Conservation (phyloP, 179 eudicot genomes). For the Nepenthes alata region DNA sequence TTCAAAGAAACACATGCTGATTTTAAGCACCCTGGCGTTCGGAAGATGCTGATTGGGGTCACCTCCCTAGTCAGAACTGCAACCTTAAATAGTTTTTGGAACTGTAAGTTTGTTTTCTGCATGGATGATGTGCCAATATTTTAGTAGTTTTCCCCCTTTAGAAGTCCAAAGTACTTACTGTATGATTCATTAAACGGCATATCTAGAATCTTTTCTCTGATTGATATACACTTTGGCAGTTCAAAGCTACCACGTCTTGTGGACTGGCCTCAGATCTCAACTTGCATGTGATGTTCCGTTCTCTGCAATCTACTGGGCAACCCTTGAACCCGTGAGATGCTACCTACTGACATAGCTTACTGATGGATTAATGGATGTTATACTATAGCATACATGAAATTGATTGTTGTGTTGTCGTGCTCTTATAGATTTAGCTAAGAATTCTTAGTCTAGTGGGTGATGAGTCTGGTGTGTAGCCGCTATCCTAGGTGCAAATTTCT, state of each 20-base stretch:
- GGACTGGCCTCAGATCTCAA: slow-evolving; percentile 96
- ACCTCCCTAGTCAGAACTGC: slow-evolving; percentile 36
- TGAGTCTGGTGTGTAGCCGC: slow-evolving; percentile 28
- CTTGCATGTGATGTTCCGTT: slow-evolving; percentile 92
- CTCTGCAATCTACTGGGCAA: slow-evolving; percentile 83
- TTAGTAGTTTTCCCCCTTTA: neutral
- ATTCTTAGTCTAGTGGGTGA: slow-evolving; percentile 32
- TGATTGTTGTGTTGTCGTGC: neutral
- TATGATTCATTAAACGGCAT: no score
- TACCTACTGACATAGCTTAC: neutral
- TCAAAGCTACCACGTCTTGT: slow-evolving; percentile 51
- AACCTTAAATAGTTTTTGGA: slow-evolving; percentile 28
- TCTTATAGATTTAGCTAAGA: slow-evolving; percentile 48
- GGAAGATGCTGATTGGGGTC: slow-evolving; percentile 57
- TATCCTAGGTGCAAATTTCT: slow-evolving; percentile 69
- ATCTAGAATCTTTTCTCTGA: no score
- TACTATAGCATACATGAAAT: neutral
- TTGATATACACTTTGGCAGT: no score
- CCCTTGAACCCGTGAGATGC: slow-evolving; percentile 61
- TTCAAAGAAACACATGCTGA: slow-evolving; percentile 44
- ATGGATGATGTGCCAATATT: neutral
- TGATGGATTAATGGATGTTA: neutral
- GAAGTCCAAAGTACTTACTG: no score
- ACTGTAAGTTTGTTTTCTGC: slow-evolving; percentile 28
- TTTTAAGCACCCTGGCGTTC: slow-evolving; percentile 68